phyloP scores from a whole-genome alignment of 2,329 filamentous ascomycete genomes.

The Pseudogymnoascus sp. region DNA sequence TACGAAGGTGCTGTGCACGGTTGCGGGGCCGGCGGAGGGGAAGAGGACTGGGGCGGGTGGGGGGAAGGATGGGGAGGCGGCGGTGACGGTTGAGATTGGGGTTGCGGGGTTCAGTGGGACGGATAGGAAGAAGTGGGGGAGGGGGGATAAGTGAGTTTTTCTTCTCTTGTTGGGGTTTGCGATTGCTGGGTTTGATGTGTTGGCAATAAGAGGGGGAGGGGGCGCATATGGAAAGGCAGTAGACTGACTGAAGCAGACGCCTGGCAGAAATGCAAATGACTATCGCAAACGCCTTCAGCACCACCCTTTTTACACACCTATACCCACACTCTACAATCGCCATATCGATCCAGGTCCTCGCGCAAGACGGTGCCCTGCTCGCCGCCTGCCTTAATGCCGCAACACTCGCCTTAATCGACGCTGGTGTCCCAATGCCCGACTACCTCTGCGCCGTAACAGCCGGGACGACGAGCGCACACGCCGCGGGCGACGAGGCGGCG shows the following conservation, averaged over 20 bases:
- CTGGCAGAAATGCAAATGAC: constrained; percentile 73
- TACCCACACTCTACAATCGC: constrained; percentile 83
- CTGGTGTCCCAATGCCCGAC: constrained; percentile 89
- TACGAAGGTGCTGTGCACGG: constrained; percentile 90
- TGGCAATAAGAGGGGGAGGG: not conserved
- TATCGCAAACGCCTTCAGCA: constrained; percentile 66
- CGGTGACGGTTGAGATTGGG: constrained; percentile 72
- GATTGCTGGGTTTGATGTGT: not conserved
- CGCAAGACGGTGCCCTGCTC: constrained; percentile 81
- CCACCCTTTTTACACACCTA: constrained; percentile 73
- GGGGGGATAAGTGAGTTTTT: constrained; percentile 64
- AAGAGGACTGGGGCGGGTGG: constrained; percentile 36
- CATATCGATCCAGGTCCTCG: constrained; percentile 77
- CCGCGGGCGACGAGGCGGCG: constrained; percentile 55
- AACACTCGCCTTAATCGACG: constrained; percentile 86
- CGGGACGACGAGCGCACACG: constrained; percentile 63
- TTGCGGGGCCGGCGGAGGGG: constrained; percentile 74
- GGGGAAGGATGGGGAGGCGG: constrained; percentile 41
- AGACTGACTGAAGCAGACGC: constrained; percentile 43
- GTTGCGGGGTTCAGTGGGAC: constrained; percentile 82
- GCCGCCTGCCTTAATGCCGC: constrained; percentile 85
- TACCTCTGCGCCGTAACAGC: constrained; percentile 85
- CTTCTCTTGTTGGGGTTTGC: not conserved
- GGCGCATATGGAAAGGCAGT: not conserved
- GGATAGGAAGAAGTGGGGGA: constrained; percentile 67